Percentiles rank a stretch among this genome's conserved stretches.
phyloP scores from a whole-genome alignment of 2,329 filamentous ascomycete species.

The Helminthosporium solani region DNA sequence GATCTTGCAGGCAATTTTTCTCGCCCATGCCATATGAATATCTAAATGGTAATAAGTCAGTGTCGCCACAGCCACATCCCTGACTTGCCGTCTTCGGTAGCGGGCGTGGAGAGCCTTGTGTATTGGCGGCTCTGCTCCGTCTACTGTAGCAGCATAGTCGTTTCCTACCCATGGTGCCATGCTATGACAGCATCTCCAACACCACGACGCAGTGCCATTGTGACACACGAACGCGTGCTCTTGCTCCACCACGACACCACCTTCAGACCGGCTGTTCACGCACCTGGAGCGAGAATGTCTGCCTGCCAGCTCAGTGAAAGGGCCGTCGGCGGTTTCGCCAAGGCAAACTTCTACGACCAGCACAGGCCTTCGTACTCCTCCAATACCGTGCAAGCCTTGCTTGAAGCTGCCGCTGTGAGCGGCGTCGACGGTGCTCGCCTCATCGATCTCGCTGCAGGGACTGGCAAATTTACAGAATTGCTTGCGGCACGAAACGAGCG shows the following conservation, averaged over 20 bases:
- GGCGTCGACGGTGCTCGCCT: slow-evolving; percentile 52
- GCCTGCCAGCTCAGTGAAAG: slow-evolving; percentile 10
- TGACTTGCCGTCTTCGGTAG: too few relatives aligned
- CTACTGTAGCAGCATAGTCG: too few relatives aligned
- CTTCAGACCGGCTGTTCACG: too few relatives aligned
- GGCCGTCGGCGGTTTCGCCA: slow-evolving; percentile 26
- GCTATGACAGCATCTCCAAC: background rate
- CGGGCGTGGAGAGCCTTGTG: too few relatives aligned
- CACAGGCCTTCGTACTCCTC: slow-evolving; percentile 67
- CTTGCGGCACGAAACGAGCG: slow-evolving; percentile 60
- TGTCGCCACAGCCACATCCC: too few relatives aligned
- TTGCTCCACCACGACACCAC: too few relatives aligned
- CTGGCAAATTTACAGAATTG: slow-evolving; percentile 68
- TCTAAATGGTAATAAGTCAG: too few relatives aligned
- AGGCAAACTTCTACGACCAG: slow-evolving; percentile 65
- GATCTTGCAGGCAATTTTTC: background rate
- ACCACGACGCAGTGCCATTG: background rate
- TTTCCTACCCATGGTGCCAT: background rate
- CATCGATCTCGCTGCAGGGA: slow-evolving; percentile 63
- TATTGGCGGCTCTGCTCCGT: too few relatives aligned
- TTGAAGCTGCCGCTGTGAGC: slow-evolving; percentile 56
- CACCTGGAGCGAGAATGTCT: background rate
- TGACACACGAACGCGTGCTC: too few relatives aligned
- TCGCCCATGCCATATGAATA: background rate
- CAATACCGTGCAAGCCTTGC: slow-evolving; percentile 59